phyloP scores from a whole-genome alignment of 345 rosid genomes.

The Triadica sebifera region DNA sequence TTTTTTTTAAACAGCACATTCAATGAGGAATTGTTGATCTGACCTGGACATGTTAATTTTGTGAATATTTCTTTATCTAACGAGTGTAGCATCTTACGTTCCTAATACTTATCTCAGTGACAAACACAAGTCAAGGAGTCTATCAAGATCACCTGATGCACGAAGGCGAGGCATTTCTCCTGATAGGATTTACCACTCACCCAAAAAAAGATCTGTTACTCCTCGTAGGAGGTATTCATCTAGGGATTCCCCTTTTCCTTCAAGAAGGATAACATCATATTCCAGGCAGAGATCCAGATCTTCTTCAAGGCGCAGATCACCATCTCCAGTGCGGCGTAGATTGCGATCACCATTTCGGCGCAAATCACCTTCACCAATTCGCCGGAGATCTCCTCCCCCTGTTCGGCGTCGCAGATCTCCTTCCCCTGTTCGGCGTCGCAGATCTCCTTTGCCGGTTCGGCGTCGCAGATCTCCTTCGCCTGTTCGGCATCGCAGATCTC shows the following conservation, averaged over 20 bases:
- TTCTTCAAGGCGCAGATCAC: slow-evolving; percentile 25
- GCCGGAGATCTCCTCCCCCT: slow-evolving; percentile 24
- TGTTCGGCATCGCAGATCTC: slow-evolving; percentile 11
- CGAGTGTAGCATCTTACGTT: slow-evolving; percentile 15
- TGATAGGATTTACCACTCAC: slow-evolving; percentile 34
- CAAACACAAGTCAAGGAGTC: slow-evolving; percentile 57
- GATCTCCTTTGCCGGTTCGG: slow-evolving; percentile 31
- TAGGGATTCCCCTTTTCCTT: slow-evolving; percentile 50
- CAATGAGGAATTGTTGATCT: slow-evolving; percentile 3
- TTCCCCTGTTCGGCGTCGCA: slow-evolving; percentile 25
- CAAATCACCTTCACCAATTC: slow-evolving; percentile 44
- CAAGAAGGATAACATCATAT: slow-evolving; percentile 47
- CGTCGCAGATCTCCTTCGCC: slow-evolving; percentile 41
- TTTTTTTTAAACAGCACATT: neutral
- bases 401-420: slow-evolving; percentile 37
- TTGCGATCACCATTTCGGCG: slow-evolving; percentile 16
- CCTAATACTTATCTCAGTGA: slow-evolving; percentile 29
- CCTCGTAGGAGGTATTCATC: slow-evolving; percentile 48
- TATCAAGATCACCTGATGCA: slow-evolving; percentile 57
- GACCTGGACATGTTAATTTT: neutral
- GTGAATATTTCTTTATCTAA: neutral
- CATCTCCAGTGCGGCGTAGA: slow-evolving; percentile 27
- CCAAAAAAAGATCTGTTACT: slow-evolving; percentile 41
- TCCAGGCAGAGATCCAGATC: slow-evolving; percentile 57
- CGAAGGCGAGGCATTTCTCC: slow-evolving; percentile 39